Percentiles rank a stretch among this genome's conserved stretches.
These are phyloP conservation scores for Catharanthus roseus DNA, from an alignment of 257 asterid species.

Conservation along the genomic window DNA sequence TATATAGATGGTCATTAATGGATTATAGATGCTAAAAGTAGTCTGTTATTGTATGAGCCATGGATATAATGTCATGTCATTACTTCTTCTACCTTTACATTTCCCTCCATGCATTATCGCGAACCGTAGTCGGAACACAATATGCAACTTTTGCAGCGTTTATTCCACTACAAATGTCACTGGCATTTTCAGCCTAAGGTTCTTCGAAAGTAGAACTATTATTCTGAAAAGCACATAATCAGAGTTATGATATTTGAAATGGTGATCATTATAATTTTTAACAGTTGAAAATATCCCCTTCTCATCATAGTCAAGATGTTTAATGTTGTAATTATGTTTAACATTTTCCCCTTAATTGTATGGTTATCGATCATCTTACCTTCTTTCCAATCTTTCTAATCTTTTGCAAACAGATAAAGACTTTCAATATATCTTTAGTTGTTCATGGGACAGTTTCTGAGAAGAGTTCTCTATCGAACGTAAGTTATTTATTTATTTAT, in stretches of 20 bases:
- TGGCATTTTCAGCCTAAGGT: neutral
- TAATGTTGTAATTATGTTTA: neutral
- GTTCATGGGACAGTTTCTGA: conserved; percentile 78
- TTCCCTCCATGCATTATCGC: neutral
- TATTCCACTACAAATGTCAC: neutral
- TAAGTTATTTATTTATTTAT: conserved; percentile 31
- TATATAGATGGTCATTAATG: neutral
- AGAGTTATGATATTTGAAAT: neutral
- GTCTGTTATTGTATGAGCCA: neutral
- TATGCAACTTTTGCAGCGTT: neutral
- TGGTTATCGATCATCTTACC: conserved; percentile 1
- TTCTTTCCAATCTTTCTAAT: neutral
- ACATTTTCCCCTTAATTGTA: neutral
- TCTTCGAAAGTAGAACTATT: neutral
- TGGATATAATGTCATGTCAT: no score
- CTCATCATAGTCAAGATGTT: neutral
- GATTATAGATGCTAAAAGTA: neutral
- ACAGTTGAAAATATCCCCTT: neutral
- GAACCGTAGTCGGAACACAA: neutral
- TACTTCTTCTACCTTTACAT: no score
- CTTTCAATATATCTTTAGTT: conserved; percentile 86
- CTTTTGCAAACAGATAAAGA: conserved; percentile 34
- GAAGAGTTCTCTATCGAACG: conserved; percentile 42
- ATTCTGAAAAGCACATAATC: neutral
- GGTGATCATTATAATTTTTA: neutral